Evolutionary conservation across 1,284 basidiomycete genomes (phyloP).

Genomic region (Boletellus deceptivus): DNA sequence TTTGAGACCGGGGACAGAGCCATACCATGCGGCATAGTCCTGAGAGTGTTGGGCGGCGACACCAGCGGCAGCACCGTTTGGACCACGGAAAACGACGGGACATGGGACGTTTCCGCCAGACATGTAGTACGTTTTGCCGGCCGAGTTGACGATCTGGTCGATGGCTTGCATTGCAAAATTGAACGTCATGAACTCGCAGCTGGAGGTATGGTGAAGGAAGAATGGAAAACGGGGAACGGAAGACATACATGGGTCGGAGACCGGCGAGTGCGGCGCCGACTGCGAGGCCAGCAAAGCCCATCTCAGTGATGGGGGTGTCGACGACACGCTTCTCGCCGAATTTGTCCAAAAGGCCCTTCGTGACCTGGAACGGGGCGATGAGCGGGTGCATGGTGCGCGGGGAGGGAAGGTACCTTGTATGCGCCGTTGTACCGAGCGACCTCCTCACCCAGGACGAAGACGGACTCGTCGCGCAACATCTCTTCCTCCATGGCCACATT

Average conservation of each 20-base stretch:
- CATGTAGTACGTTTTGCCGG: constrained; percentile 99
- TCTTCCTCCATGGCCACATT: constrained; percentile 99
- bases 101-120: constrained; percentile 97
- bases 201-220: constrained; percentile 30
- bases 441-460: constrained; percentile 97
- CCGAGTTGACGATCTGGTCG: constrained; percentile 99
- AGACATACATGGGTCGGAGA: constrained; percentile 81
- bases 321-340: constrained; percentile 99
- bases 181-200: constrained; percentile 99
- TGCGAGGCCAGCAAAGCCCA: constrained; percentile 97
- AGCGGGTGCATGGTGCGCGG: constrained; percentile 2
- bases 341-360: constrained; percentile 98
- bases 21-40: constrained; percentile 94
- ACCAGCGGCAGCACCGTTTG: constrained; percentile 97
- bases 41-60: constrained; percentile 94
- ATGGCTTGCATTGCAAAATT: constrained; percentile 98
- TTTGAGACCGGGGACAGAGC: constrained; percentile 94
- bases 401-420: constrained; percentile 76
- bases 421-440: constrained; percentile 99
- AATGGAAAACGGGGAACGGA: not conserved
- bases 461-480: constrained; percentile 94
- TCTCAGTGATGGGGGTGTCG: constrained; percentile 97
- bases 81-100: constrained; percentile 98
- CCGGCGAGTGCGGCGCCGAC: constrained; percentile 94
- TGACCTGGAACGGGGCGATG: constrained; percentile 57